phyloP scores from a whole-genome alignment of 2,329 filamentous ascomycete species.

The Aureobasidium sp. region DNA sequence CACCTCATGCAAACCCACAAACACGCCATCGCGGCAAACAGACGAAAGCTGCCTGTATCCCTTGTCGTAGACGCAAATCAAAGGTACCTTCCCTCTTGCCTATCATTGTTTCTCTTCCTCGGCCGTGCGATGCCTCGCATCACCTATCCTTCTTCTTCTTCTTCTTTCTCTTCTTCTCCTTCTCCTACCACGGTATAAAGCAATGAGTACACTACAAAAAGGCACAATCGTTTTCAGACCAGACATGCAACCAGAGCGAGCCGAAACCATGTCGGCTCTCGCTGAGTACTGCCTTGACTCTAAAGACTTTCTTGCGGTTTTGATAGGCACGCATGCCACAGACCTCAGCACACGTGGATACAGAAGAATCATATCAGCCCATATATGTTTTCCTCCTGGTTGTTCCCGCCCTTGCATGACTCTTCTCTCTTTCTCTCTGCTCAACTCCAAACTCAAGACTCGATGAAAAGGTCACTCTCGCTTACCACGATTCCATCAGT shows the following conservation, averaged over 20 bases:
- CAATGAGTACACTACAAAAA: neutral
- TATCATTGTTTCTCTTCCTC: neutral
- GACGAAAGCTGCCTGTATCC: slow-evolving; percentile 8
- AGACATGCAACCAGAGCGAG: neutral
- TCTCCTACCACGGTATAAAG: neutral
- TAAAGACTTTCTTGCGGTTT: neutral
- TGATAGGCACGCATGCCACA: neutral
- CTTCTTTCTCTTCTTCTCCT: neutral
- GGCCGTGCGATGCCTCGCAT: neutral
- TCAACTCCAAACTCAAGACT: too few species aligned
- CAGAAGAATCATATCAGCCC: neutral
- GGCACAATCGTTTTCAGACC: neutral
- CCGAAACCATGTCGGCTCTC: neutral
- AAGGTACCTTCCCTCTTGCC: neutral
- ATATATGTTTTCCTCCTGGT: neutral
- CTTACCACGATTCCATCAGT: neutral
- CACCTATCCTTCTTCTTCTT: neutral
- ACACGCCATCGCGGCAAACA: neutral
- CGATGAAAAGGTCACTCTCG: neutral
- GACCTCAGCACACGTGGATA: neutral
- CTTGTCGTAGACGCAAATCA: slow-evolving; percentile 9
- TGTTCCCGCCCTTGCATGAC: neutral
- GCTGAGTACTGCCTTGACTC: neutral
- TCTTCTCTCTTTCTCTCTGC: neutral
- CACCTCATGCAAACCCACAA: neutral